These are phyloP conservation scores for Mucor racemosus DNA, from an alignment of 371 early-diverging fungal species.

Conservation along the genomic window DNA sequence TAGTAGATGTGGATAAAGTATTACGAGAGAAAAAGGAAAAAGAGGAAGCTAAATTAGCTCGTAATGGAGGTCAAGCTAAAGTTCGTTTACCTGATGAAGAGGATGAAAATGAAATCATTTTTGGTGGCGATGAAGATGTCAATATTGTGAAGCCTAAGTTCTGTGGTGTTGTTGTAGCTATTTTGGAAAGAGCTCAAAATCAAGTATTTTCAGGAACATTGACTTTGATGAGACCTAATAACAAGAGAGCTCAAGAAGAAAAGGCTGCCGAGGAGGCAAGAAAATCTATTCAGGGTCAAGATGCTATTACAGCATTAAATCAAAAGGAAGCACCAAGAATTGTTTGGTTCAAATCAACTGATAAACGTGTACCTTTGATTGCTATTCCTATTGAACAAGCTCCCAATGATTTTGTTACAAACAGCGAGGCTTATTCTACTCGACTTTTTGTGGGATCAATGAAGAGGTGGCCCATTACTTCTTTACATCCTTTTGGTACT, in stretches of 20 bases:
- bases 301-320: constrained; percentile 24
- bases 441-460: constrained; percentile 69
- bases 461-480: constrained; percentile 75
- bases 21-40: constrained; percentile 60
- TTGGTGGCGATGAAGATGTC: constrained; percentile 60
- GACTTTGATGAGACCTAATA: constrained; percentile 62
- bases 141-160: constrained; percentile 64
- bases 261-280: constrained; percentile 27
- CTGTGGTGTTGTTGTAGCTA: constrained; percentile 70
- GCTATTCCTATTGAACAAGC: constrained; percentile 76
- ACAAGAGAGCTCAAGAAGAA: constrained; percentile 58
- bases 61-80: constrained; percentile 50
- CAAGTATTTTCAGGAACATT: constrained; percentile 71
- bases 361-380: constrained; percentile 81
- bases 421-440: constrained; percentile 58
- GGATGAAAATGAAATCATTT: constrained; percentile 55
- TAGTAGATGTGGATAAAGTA: constrained; percentile 74
- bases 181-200: constrained; percentile 66
- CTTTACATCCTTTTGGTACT: constrained; percentile 75
- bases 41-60: constrained; percentile 56
- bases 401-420: constrained; percentile 68
- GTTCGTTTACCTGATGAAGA: constrained; percentile 53
- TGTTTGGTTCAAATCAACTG: constrained; percentile 88
- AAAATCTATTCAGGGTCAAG: constrained; percentile 17
- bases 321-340: constrained; percentile 55